Base-by-base conservation (phyloP, 2,329 filamentous ascomycete species). In the Fusarium oxysporum region DNA sequence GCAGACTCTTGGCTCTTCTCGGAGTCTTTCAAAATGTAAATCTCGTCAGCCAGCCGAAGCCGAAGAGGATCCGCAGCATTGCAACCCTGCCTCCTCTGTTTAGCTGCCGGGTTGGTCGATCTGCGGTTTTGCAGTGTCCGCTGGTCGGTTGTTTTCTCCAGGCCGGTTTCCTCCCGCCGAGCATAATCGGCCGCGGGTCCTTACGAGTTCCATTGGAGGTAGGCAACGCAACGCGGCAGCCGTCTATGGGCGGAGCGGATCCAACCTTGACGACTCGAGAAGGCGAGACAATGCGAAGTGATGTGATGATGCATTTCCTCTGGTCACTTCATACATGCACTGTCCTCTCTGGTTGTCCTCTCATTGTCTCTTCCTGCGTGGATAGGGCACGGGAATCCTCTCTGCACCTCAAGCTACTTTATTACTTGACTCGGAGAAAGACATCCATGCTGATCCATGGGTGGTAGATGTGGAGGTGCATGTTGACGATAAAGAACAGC, bases 61-160 rank as follows among this genome's bases (percentile, higher is more conserved):
- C 72, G 62, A 61, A 59, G 50, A 60, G 63, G 73, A 56, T 73
- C 75, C 75, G 70, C 75, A 68, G 54, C 25, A 59, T 61, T 75
- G 68, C 55, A 65, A 77, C 75, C 68, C 61, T 75, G 76, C 65
- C 50, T 62, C 60, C 62, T 71, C 30, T 70, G 60, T 47, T 63
- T 69, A 70, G 71, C 60, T 78, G 76, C 70, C 70, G 73, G 65
- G 70, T 68, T 65, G 60, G 68, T 68, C 69, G 76, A 78, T 78
- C 76, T 77, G 75, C 76, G 67, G 71, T 72, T 74, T 77, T 76
- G 66, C 56, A 65, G 65, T 68, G 55, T 65, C 73, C 60, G 66
- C 69, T 54, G 32, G 66, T 48, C 63, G 56, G 68, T 62, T 65
- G 48, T 50, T 67, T 61, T 69, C 62, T 69, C 65, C 60, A 72